phyloP scores from a whole-genome alignment of 345 rosid genomes.

The Garcia nutans region DNA sequence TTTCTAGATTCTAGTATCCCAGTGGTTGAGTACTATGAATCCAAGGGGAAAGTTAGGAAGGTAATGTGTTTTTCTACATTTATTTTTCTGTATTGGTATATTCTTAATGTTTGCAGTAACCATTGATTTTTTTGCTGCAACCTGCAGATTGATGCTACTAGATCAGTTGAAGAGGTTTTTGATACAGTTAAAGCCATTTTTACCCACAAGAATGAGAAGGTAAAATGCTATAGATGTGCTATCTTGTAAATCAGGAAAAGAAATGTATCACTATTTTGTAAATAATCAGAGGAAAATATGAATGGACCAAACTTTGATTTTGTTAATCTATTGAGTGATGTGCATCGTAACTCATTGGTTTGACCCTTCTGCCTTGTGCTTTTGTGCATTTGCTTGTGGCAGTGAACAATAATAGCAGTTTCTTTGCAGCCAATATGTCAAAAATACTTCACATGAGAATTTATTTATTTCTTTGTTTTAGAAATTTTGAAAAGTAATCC shows the following conservation, averaged over 20 bases:
- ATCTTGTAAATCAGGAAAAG: background rate
- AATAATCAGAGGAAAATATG: background rate
- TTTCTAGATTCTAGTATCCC: slow-evolving; percentile 30
- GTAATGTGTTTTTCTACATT: slow-evolving; percentile 5
- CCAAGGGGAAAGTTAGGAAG: slow-evolving; percentile 35
- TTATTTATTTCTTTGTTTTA: background rate
- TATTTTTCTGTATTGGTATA: background rate
- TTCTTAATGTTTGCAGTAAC: background rate
- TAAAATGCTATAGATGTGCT: slow-evolving; percentile 20
- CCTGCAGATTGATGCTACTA: slow-evolving; percentile 27
- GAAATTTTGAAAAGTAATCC: background rate
- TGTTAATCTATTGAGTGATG: background rate
- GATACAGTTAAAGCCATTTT: slow-evolving; percentile 23
- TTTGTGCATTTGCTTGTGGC: background rate
- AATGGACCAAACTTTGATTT: background rate
- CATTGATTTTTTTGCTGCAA: background rate
- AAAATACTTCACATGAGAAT: background rate
- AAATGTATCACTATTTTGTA: background rate
- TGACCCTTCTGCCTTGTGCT: background rate
- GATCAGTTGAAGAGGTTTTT: slow-evolving; percentile 30
- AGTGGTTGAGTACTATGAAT: slow-evolving; percentile 27
- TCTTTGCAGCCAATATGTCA: background rate
- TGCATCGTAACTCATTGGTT: background rate
- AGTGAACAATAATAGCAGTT: background rate
- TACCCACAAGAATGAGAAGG: slow-evolving; percentile 49